Evolutionary conservation across 306 rosid genomes (phyloP), one percentile per base, ranked within the genome.

Genomic region (Alnus rubra): DNA sequence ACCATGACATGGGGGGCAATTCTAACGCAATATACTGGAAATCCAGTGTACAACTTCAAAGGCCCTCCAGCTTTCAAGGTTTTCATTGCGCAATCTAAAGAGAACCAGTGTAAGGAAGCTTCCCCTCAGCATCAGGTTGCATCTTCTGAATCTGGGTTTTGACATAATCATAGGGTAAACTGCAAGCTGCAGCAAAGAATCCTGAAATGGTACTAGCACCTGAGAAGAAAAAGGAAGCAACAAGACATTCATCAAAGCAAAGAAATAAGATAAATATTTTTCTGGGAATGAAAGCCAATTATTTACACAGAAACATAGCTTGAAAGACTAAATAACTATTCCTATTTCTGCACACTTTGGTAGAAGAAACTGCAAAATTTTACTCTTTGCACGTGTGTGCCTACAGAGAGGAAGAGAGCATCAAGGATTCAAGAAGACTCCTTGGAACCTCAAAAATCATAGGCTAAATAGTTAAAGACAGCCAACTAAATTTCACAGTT

Each of bases 1-100:
- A 92, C 99, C 99, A 95, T 93, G 89, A 93, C 97, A 72, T 93
- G 98, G 63, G 99, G 97, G 12, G 99, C 96, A 85, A 93, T 95
- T 89, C 97, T 84, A 69, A 93, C 86, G 81, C 96, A 95, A 55
- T 95, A 95, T 71, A 95, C 97, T 7, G 99, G 98, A 87, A 95
- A 95, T 39, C 98, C 99, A 0, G 94, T 88, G 87, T 95, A 95
- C 69, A 95, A 95, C 74, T 93, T 93, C 0, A 95, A 78, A 0
- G 97, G 99, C 63, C 98, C 99, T 52, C 98, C 98, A 14, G 85
- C 5, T 82, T 93, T 95, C 54, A 95, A 51, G 81, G 99, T 95
- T 80, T 95, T 91, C 77, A 73, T 1, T 10, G 87, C 90, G 88
- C 99, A 95, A 79, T 95, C 97, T 63, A 93, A 23, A n/a, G n/a